Evolutionary conservation across 257 asterid species (phyloP).

Genomic region (Plectranthus barbatus): DNA sequence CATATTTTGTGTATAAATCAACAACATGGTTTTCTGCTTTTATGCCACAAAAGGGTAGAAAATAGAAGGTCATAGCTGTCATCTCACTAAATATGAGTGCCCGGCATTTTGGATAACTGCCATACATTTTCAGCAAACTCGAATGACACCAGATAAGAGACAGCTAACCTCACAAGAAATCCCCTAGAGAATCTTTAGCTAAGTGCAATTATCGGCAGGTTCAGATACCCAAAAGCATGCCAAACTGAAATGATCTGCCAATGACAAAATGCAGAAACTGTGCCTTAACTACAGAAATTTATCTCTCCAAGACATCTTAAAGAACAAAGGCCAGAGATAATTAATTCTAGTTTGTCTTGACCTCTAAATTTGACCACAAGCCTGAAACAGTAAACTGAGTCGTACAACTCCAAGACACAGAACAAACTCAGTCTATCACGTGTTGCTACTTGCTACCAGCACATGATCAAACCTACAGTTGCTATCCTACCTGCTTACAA

Average conservation of each 20-base stretch:
- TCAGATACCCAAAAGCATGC: neutral
- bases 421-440: neutral
- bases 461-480: neutral
- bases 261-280: neutral
- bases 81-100: neutral
- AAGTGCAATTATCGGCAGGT: neutral
- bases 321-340: neutral
- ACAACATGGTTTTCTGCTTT: neutral
- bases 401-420: neutral
- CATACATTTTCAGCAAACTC: neutral
- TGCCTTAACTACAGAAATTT: neutral
- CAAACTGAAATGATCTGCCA: neutral
- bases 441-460: neutral
- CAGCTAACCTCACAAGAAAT: neutral
- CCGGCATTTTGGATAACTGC: neutral
- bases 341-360: neutral
- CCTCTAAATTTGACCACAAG: neutral
- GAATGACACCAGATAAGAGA: neutral
- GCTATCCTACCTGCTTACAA: neutral
- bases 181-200: neutral
- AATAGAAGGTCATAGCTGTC: neutral
- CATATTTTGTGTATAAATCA: neutral
- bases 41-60: neutral
- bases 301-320: neutral
- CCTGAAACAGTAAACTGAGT: neutral